Base-by-base conservation (phyloP, 208 protist species). In the Leishmania mexicana region DNA sequence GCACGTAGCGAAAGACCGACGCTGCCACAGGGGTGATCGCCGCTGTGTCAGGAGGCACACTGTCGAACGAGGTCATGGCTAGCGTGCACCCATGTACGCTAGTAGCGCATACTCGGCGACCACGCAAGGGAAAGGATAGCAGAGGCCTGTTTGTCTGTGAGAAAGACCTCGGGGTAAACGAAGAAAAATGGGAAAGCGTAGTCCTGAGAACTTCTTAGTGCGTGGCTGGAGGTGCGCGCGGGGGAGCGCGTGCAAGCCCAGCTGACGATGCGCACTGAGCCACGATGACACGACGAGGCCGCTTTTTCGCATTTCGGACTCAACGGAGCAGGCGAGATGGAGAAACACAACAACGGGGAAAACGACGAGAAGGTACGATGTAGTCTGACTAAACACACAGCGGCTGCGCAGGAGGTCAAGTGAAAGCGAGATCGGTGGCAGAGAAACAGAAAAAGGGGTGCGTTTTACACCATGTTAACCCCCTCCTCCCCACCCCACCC, bases 21-120 rank as follows among this genome's bases (percentile, higher is more conserved):
- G 82, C 82, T n/a, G 78, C 8, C n/a, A 85, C 72, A 19, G 72
- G 40, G n/a, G 40, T 28, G n/a, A 85, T 58, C 15, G 75, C 45
- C 24, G 82, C 60, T n/a, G 40, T 53, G 54, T 85, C 82, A n/a
- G 77, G 78, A 6, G 77, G 13, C 11, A 85, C 82, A 45, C 82
- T 82, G 78, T 85, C 82, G 40, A 80, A 85, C 19, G 70, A 77
- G 21, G 53, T 38, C 73, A 82, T 85, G 68, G 42, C 42, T 28
- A 38, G 51, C n/a, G 24, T 53, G 45, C n/a, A 38, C 42, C 40
- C 40, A 72, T 21, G 67, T 49, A 13, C 24, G 67, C 13, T 13
- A 15, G 40, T 11, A 19, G 42, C 70, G 42, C n/a, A n/a, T n/a
- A 24, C 53, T 35, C 5, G 35, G n/a, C 4, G 31, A 47, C 60